Evolutionary conservation across 2,329 filamentous ascomycete species (phyloP).

Genomic region (Diaporthe sp.): DNA sequence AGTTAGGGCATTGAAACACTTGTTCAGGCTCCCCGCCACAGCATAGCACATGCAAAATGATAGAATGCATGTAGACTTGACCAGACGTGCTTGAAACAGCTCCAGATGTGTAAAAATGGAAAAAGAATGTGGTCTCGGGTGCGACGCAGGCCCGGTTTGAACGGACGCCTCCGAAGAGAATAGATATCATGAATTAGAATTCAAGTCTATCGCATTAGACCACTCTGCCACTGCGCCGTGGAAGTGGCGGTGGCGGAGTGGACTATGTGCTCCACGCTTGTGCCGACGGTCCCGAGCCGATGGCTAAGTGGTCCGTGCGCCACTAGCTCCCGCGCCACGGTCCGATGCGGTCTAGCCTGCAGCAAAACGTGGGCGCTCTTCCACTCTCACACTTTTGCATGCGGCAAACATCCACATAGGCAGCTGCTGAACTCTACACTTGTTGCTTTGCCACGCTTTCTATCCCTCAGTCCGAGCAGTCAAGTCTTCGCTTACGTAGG

Average conservation of each 20-base stretch:
- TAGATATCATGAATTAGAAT: slow-evolving; percentile 15
- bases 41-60: no score
- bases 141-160: slow-evolving; percentile 7
- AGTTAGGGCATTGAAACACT: no score
- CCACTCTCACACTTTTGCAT: background rate
- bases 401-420: background rate
- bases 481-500: background rate
- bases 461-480: no score
- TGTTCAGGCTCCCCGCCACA: no score
- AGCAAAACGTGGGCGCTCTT: background rate
- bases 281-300: background rate
- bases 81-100: no score
- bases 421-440: background rate
- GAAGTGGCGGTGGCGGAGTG: background rate
- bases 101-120: no score
- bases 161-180: slow-evolving; percentile 24
- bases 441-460: background rate
- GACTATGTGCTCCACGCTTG: background rate
- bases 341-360: background rate
- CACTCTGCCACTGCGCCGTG: slow-evolving; percentile 17
- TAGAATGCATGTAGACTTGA: no score
- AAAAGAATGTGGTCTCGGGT: no score
- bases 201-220: slow-evolving; percentile 27
- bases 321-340: background rate
- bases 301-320: background rate